Evolutionary conservation across 129 eudicot genomes (phyloP).

Genomic region (Scalesia atractyloides): DNA sequence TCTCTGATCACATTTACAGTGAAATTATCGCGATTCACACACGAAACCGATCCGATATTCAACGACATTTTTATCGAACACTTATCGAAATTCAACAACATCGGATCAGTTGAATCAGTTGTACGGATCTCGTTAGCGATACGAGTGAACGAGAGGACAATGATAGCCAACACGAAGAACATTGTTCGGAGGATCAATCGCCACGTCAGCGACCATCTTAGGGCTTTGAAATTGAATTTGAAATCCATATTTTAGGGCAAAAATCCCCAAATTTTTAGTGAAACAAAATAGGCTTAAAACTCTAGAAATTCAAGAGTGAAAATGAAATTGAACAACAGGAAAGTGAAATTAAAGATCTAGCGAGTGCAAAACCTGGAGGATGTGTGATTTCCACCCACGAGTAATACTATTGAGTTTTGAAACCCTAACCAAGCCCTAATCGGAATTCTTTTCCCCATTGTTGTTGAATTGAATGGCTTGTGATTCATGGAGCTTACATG

Average conservation of each 20-base stretch:
- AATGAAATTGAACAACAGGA: constrained; percentile 32
- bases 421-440: constrained; percentile 75
- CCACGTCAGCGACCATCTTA: constrained; percentile 69
- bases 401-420: constrained; percentile 75
- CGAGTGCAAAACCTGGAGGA: constrained; percentile 99
- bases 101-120: constrained; percentile 44
- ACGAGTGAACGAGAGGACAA: constrained; percentile 52
- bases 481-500: constrained; percentile 36
- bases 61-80: constrained; percentile 44
- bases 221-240: constrained; percentile 38
- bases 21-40: constrained; percentile 50
- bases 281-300: background rate
- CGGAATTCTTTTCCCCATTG: constrained; percentile 57
- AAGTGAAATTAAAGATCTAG: constrained; percentile 33
- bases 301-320: constrained; percentile 26
- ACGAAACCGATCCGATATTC: constrained; percentile 1
- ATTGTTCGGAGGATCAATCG: constrained; percentile 55
- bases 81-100: constrained; percentile 37
- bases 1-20: constrained; percentile 57
- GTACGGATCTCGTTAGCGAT: constrained; percentile 46
- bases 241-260: constrained; percentile 44
- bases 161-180: constrained; percentile 53
- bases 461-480: constrained; percentile 39
- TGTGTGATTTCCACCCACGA: constrained; percentile 99
- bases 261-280: background rate